A percentile compares a stretch with the other conserved stretches of the same genome.
Conservation (phyloP, 352 stramenopile species). For the Thraustochytrium striatum region DNA sequence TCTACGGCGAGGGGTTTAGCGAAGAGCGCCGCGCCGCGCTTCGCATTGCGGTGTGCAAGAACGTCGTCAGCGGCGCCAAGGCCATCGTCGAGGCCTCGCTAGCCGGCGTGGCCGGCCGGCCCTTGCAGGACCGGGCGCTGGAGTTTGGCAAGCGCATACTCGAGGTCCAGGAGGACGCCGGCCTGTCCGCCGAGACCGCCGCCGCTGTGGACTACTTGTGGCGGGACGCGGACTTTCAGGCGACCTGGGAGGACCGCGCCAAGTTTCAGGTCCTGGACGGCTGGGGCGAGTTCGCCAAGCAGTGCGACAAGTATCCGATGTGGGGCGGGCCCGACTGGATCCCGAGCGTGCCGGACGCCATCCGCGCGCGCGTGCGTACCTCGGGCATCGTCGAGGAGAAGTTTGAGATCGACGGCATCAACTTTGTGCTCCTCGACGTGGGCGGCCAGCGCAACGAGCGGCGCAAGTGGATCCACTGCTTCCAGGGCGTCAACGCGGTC, state of each 20-base stretch:
- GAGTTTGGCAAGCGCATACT: not conserved
- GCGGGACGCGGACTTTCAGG: conserved; percentile 54
- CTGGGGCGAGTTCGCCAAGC: conserved; percentile 42
- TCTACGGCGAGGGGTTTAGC: conserved; percentile 58
- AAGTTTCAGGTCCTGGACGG: conserved; percentile 59
- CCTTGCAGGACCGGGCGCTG: conserved; percentile 12
- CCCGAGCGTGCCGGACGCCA: conserved; percentile 73
- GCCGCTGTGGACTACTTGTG: conserved; percentile 52
- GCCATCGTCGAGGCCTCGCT: conserved; percentile 51
- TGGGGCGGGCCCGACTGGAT: conserved; percentile 61
- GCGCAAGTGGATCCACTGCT: conserved; percentile 90
- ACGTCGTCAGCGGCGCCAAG: conserved; percentile 53
- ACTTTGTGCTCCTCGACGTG: conserved; percentile 95
- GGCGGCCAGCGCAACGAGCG: conserved; percentile 86
- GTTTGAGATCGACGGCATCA: conserved; percentile 83
- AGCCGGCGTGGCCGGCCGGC: conserved; percentile 16
- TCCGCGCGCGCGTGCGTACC: conserved; percentile 72
- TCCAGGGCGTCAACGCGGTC: conserved; percentile 88
- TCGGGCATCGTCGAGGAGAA: conserved; percentile 76
- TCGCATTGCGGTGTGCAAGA: conserved; percentile 52
- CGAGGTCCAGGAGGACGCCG: conserved; percentile 28
- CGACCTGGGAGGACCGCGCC: conserved; percentile 48
- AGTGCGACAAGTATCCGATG: conserved; percentile 25
- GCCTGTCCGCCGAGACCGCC: conserved; percentile 39
- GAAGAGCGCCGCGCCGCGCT: conserved; percentile 50